Evolutionary conservation across 352 stramenopile genomes (phyloP).

Genomic region (Pilasporangium apinafurcum): DNA sequence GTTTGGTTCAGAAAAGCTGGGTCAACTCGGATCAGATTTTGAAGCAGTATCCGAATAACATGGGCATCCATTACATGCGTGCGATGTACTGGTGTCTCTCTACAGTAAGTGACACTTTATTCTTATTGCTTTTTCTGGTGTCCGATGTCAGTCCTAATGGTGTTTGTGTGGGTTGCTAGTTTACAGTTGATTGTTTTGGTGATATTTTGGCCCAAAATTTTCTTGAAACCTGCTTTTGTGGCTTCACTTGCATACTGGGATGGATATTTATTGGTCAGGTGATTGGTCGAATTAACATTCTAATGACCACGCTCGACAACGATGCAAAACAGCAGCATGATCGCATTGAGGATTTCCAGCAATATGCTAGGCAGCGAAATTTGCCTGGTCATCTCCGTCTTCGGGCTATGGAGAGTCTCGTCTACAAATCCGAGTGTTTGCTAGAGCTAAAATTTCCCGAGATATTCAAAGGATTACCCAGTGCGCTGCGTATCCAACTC

Average conservation of each 20-base stretch:
- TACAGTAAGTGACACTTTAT: constrained; percentile 25
- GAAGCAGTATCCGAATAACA: constrained; percentile 35
- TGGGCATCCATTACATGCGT: constrained; percentile 58
- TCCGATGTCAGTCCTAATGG: neutral
- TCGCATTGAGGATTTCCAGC: constrained; percentile 55
- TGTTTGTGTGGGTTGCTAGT: constrained; percentile 16
- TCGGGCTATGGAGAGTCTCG: constrained; percentile 39
- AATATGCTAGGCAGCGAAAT: constrained; percentile 53
- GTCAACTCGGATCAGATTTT: constrained; percentile 50
- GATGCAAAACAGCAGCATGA: constrained; percentile 41
- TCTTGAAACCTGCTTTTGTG: constrained; percentile 47
- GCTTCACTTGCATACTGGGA: constrained; percentile 59
- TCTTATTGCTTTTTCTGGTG: neutral
- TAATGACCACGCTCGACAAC: constrained; percentile 68
- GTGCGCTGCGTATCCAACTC: constrained; percentile 22
- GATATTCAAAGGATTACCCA: constrained; percentile 44
- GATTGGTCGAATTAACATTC: constrained; percentile 55
- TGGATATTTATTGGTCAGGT: constrained; percentile 78
- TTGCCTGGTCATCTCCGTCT: constrained; percentile 32
- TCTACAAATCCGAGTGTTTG: constrained; percentile 45
- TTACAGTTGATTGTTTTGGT: constrained; percentile 74
- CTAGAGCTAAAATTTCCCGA: constrained; percentile 26
- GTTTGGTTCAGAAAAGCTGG: constrained; percentile 36
- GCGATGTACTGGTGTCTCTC: constrained; percentile 77
- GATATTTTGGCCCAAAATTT: constrained; percentile 62